These are phyloP conservation scores for Collybia mongolica DNA, from an alignment of 768 basidiomycete species.

Conservation along the genomic window DNA sequence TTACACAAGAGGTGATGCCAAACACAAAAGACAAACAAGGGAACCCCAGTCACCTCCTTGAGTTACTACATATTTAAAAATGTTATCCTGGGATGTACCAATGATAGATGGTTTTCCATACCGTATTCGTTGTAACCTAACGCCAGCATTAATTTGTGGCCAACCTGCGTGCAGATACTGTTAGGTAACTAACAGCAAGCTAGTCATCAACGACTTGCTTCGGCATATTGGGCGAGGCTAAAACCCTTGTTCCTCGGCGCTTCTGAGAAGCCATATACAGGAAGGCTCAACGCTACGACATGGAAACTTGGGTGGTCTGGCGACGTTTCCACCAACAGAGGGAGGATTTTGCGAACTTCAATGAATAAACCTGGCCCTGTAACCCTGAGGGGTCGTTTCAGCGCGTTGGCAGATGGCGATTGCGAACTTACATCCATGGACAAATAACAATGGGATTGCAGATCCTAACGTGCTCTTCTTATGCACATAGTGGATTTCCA, in stretches of 20 bases:
- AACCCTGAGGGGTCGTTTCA: background rate
- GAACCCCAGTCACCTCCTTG: conserved; percentile 51
- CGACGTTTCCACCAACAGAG: conserved; percentile 43
- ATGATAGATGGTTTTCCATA: conserved; percentile 3
- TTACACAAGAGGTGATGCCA: background rate
- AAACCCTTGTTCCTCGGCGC: conserved; percentile 55
- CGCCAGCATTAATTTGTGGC: conserved; percentile 47
- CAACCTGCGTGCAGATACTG: conserved; percentile 28
- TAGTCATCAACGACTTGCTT: conserved; percentile 37
- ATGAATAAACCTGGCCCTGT: conserved; percentile 63
- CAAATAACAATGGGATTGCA: conserved; percentile 44
- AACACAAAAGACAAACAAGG: conserved; percentile 19
- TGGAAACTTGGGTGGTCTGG: conserved; percentile 57
- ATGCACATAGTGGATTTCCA: conserved; percentile 59
- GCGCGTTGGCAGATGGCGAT: background rate
- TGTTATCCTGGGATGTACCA: too few relatives aligned
- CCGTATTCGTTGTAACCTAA: conserved; percentile 52
- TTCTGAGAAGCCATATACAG: conserved; percentile 63
- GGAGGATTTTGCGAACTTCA: conserved; percentile 58
- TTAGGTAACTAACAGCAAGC: background rate
- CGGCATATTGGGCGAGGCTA: conserved; percentile 45
- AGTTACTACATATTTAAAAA: conserved; percentile 24
- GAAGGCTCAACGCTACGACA: conserved; percentile 58
- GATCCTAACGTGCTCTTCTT: conserved; percentile 39
- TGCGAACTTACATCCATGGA: conserved; percentile 49